Evolutionary conservation across 257 asterid species (phyloP).

Genomic region (Plectranthus barbatus): DNA sequence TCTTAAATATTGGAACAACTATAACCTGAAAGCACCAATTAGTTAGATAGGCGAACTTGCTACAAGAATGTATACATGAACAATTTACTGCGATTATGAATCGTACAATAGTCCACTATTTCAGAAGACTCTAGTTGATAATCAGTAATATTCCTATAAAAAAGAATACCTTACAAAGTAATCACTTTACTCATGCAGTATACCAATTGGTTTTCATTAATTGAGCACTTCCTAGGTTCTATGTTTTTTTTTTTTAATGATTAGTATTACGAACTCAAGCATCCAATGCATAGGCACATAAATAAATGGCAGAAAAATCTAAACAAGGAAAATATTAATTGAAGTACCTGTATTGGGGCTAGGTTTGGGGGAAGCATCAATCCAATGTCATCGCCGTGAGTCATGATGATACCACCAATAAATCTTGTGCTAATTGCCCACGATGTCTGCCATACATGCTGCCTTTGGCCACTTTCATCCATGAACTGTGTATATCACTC

Average conservation of each 20-base stretch:
- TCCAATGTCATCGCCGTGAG: constrained; percentile 97
- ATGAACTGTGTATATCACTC: constrained; percentile 49
- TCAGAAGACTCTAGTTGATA: constrained; percentile 1
- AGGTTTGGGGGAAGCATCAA: constrained; percentile 88
- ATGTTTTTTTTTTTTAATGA: neutral
- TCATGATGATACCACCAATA: constrained; percentile 95
- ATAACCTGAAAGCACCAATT: constrained; percentile 51
- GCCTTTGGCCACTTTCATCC: constrained; percentile 90
- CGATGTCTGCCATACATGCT: constrained; percentile 98
- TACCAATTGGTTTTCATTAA: neutral
- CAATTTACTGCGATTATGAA: neutral
- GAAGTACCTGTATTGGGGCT: constrained; percentile 81
- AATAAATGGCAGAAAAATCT: constrained; percentile 5
- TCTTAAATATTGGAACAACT: constrained; percentile 92
- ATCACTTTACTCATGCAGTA: neutral
- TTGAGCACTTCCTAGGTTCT: neutral
- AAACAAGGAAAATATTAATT: neutral
- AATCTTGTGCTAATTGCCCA: constrained; percentile 98
- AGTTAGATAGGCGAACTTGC: constrained; percentile 4
- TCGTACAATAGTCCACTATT: constrained; percentile 4
- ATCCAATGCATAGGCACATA: neutral
- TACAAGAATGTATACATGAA: neutral
- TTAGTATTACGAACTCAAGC: neutral
- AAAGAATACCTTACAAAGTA: neutral
- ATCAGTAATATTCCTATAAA: neutral